A percentile compares a stretch with the other conserved stretches of the same genome.
These are phyloP conservation scores for Fusarium decemcellulare DNA, from an alignment of 2,329 filamentous ascomycete genomes.

Conservation along the genomic window DNA sequence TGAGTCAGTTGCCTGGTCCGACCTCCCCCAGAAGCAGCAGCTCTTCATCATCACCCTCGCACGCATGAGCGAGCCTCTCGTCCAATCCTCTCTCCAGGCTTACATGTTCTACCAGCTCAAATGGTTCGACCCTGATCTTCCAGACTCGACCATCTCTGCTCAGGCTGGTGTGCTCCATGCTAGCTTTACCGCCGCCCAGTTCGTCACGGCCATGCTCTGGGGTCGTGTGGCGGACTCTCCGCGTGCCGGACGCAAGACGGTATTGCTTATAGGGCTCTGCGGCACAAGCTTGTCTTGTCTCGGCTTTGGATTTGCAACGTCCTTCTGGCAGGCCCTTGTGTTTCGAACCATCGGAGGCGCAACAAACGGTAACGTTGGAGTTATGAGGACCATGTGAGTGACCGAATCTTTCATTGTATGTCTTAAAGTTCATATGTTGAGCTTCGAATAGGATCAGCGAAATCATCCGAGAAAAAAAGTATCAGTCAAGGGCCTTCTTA, in stretches of 20 bases:
- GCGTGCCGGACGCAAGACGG: slow-evolving; percentile 79
- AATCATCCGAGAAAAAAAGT: slow-evolving; percentile 74
- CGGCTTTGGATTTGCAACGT: slow-evolving; percentile 76
- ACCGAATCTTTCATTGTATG: background rate
- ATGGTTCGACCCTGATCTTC: slow-evolving; percentile 73
- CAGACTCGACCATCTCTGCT: slow-evolving; percentile 76
- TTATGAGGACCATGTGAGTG: slow-evolving; percentile 78
- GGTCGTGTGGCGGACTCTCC: slow-evolving; percentile 77
- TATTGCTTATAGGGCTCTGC: slow-evolving; percentile 81
- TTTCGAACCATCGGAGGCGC: slow-evolving; percentile 79
- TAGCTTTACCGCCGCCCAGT: slow-evolving; percentile 86
- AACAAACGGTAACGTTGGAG: slow-evolving; percentile 81
- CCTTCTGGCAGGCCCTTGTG: slow-evolving; percentile 79
- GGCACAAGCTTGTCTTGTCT: slow-evolving; percentile 67
- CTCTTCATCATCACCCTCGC: slow-evolving; percentile 83
- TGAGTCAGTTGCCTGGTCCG: slow-evolving; percentile 67
- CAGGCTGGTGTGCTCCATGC: slow-evolving; percentile 85
- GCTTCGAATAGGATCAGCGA: slow-evolving; percentile 68
- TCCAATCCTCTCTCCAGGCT: slow-evolving; percentile 80
- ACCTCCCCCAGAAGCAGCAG: slow-evolving; percentile 83
- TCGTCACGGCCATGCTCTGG: slow-evolving; percentile 87
- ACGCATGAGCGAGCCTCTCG: slow-evolving; percentile 85
- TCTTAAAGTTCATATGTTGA: background rate
- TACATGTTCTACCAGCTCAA: slow-evolving; percentile 94
- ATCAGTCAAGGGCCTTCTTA: slow-evolving; percentile 80